Percentiles rank a stretch among this genome's conserved stretches.
phyloP scores from a whole-genome alignment of 495 filamentous ascomycete species.

The Aspergillus kassunensis region DNA sequence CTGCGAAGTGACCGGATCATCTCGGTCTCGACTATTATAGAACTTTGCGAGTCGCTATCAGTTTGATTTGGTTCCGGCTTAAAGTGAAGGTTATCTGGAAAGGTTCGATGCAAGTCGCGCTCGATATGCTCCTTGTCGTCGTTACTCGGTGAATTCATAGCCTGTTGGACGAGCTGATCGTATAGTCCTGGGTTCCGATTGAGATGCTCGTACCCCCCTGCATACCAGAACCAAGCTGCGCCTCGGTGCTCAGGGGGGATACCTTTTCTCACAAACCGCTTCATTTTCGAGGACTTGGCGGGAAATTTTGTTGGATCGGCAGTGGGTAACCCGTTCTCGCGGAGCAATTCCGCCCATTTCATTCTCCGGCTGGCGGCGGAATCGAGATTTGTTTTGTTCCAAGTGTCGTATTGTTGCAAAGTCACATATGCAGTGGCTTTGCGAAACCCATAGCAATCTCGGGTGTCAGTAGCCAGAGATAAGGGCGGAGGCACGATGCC shows the following conservation, averaged over 20 bases:
- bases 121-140: conserved; percentile 88
- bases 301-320: conserved; percentile 75
- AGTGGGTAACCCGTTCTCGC: conserved; percentile 68
- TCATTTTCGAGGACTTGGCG: conserved; percentile 71
- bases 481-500: conserved; percentile 39
- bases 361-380: conserved; percentile 64
- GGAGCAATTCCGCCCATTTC: conserved; percentile 79
- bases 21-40: conserved; percentile 58
- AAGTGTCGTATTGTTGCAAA: conserved; percentile 72
- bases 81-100: conserved; percentile 91
- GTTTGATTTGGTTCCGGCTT: conserved; percentile 57
- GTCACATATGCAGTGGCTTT: conserved; percentile 81
- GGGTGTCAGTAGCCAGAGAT: conserved; percentile 30
- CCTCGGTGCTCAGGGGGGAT: conserved; percentile 91
- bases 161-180: conserved; percentile 58
- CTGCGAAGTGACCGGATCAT: conserved; percentile 78
- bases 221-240: conserved; percentile 95
- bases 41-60: conserved; percentile 19
- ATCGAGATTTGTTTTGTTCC: conserved; percentile 67
- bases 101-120: conserved; percentile 90
- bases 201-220: conserved; percentile 77
- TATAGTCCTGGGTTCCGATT: conserved; percentile 72
- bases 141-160: conserved; percentile 57
- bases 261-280: conserved; percentile 90
- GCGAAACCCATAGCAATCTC: conserved; percentile 89